Base-by-base conservation (phyloP, 1,284 basidiomycete genomes). In the Spongiforma sp. region DNA sequence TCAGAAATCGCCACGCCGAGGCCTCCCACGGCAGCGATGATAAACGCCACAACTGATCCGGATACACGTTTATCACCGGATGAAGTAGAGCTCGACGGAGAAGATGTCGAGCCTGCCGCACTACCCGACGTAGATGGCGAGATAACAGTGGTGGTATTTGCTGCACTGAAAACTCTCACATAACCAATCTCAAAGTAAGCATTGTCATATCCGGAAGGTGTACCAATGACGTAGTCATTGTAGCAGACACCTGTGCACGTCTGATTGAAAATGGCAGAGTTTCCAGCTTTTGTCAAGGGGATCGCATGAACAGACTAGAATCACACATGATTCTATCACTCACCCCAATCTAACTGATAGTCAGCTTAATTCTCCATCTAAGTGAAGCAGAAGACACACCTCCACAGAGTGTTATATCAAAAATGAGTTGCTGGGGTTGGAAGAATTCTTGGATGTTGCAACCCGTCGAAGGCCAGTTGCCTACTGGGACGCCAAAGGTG, bases 351-450 rank as follows among this genome's bases (percentile, higher is more conserved):
- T 78, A 34, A 37, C 6, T 21, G 34, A 39, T 10, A 8, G 36
- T 70, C 57, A 75, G 63, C 19, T 50, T 37, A 33, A 37, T n/a
- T 19, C 8, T 7, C 21, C 26, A 24, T 46, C 24, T 26, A 48
- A 19, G 19, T 21, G 5, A 53, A 19, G 58, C 33, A 63, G 48
- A n/a, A 24, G 26, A 67, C 73, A 37, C 41, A 75, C 74, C 76
- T 71, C 90, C 89, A 67, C 93, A 94, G 15, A 93, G 84, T 2
- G 91, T 90, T 65, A 92, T 92, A 73, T 90, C 87, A 67, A 93
- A 87, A 36, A 92, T 86, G 55, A 93, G 81, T 61, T 85, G 81
- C 71, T 93, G 90, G 0, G 88, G 77, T 54, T 82, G 74, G 76
- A 94, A 94, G 78, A 84, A 90, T 41, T 80, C 74, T 61, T 79